Evolutionary conservation across 2,329 filamentous ascomycete species (phyloP).

Genomic region (Aspergillus ustus): DNA sequence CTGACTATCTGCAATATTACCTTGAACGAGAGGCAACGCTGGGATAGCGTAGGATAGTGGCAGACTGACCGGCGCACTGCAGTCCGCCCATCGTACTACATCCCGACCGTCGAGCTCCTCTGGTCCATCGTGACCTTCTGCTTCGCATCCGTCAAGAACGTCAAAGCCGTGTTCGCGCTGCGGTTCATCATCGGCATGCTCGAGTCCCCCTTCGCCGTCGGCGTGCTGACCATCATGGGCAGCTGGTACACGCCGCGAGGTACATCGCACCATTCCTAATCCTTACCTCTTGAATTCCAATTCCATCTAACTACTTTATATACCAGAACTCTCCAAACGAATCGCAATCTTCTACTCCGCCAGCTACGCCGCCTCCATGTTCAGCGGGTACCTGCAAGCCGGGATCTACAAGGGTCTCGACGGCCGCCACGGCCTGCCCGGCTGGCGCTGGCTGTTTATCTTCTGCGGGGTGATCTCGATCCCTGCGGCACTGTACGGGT

Average conservation of each 20-base stretch:
- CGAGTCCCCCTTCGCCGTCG: background rate
- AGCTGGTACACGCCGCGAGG: conserved; percentile 4
- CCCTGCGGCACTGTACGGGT: conserved; percentile 39
- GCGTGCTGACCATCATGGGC: background rate
- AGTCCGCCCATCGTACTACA: conserved; percentile 3
- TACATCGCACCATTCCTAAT: too few relatives aligned
- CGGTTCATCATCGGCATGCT: conserved; percentile 5
- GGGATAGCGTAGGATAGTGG: background rate
- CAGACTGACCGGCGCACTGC: background rate
- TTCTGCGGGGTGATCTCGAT: conserved; percentile 45
- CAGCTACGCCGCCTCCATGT: conserved; percentile 36
- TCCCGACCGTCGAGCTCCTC: background rate
- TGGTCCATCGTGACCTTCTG: conserved; percentile 1
- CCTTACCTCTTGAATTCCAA: background rate
- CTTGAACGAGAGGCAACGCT: too few relatives aligned
- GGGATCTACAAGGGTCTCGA: conserved; percentile 39
- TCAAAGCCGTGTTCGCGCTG: background rate
- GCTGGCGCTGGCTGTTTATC: conserved; percentile 45
- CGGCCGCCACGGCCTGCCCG: conserved; percentile 35
- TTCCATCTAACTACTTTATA: background rate
- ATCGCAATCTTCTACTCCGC: conserved; percentile 39
- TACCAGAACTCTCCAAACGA: conserved; percentile 37
- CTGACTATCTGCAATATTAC: too few relatives aligned
- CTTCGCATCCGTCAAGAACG: conserved; percentile 3
- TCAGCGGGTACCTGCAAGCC: conserved; percentile 37